Base-by-base conservation (phyloP, 768 basidiomycete species). In the Candolleomyces aberdarensis region DNA sequence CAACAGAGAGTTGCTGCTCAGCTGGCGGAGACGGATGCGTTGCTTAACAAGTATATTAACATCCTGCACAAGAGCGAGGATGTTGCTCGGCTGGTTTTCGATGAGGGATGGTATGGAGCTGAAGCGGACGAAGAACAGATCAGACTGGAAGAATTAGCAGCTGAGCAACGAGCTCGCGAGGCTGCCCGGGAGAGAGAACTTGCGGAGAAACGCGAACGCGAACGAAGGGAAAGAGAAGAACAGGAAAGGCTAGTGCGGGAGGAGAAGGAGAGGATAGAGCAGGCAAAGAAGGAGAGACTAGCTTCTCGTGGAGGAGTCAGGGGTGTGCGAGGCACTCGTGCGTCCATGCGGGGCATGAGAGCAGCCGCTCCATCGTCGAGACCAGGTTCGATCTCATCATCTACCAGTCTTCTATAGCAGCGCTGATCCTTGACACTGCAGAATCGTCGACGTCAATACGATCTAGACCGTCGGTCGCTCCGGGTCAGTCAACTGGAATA, bases 41-140 rank as follows among this genome's bases (percentile, higher is more conserved):
- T 93, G 59, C 75, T 93, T 61, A 86, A 90, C 72, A 89, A 85
- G 79, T 93, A 93, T 68, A 82, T 89, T 47, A 75, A 74, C 46
- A 83, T 91, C 51, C 75, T 93, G 19, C 81, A 83, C 5, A 86
- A 84, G 69, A 89, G 90, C 2, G 91, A 92, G 71, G 80, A 84
- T 14, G 80, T 84, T 62, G 76, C 89, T 3, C 82, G 82, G 32
- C 72, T 92, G 60, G 84, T 93, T 17, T 85, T 92, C 62, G 91
- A 93, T 69, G 87, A 91, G 62, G 75, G 83, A 60, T 93, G 89
- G 89, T 75, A 82, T 57, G 91, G 91, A 2, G 88, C 85, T 43
- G 87, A 89, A 62, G 83, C 78, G 90, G 90, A 92, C 54, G 86
- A 88, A 61, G 80, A 78, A 43, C 62, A 69, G 5, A 59, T 91